Conservation (phyloP, 257 asterid genomes). For the Solanum chiquidenum region DNA sequence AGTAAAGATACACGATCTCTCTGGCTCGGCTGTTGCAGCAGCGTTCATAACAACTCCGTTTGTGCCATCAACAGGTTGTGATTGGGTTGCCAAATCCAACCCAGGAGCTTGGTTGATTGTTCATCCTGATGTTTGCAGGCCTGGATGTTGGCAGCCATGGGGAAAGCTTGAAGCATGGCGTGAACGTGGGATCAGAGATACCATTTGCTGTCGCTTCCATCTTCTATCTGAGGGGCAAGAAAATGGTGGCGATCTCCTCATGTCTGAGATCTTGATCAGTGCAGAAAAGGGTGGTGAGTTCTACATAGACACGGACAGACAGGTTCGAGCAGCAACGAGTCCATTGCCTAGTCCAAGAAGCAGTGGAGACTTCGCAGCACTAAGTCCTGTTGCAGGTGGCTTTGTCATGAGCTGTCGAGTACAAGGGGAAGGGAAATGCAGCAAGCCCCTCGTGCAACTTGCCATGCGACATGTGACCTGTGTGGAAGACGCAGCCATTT, state of each 20-base stretch:
- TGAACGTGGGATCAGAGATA: constrained; percentile 66
- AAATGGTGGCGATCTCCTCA: constrained; percentile 63
- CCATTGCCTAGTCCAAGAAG: constrained; percentile 77
- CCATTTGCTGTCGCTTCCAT: constrained; percentile 73
- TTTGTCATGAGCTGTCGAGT: constrained; percentile 91
- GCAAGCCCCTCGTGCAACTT: constrained; percentile 78
- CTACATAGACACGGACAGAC: constrained; percentile 73
- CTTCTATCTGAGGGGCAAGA: constrained; percentile 65
- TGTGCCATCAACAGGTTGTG: constrained; percentile 91
- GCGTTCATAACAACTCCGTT: constrained; percentile 95
- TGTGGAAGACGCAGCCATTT: constrained; percentile 92
- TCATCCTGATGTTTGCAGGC: constrained; percentile 63
- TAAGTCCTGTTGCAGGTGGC: constrained; percentile 59
- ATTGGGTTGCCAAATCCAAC: constrained; percentile 93
- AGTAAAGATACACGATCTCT: constrained; percentile 88
- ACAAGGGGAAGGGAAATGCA: constrained; percentile 72
- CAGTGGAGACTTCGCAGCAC: constrained; percentile 67
- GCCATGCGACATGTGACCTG: constrained; percentile 88
- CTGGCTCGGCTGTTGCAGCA: constrained; percentile 93
- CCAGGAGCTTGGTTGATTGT: constrained; percentile 97
- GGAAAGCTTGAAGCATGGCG: constrained; percentile 99
- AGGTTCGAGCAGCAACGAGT: constrained; percentile 33
- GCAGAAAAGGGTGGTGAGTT: constrained; percentile 94
- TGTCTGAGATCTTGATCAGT: constrained; percentile 55
- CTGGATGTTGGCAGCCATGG: constrained; percentile 97